Evolutionary conservation across 768 basidiomycete species (phyloP).

Genomic region (Kwoniella heveanensis): DNA sequence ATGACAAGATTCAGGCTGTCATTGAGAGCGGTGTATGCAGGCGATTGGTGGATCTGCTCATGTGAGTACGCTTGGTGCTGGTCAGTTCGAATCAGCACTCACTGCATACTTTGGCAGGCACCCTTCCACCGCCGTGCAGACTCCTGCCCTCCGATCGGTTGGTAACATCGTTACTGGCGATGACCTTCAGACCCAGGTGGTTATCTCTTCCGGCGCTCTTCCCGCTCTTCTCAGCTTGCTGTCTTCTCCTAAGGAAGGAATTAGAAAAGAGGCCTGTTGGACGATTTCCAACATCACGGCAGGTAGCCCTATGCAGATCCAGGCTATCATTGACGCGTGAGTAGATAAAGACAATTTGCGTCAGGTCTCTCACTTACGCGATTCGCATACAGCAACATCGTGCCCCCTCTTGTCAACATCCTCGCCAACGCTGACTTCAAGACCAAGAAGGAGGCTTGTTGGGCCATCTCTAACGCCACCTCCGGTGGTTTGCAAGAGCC

Average conservation of each 20-base stretch:
- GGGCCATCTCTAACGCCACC: constrained; percentile 99
- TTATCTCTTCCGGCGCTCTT: constrained; percentile 96
- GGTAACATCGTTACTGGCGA: constrained; percentile 99
- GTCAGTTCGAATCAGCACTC: constrained; percentile 14
- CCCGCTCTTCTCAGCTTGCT: constrained; percentile 89
- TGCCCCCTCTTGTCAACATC: constrained; percentile 97
- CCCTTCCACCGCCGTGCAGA: constrained; percentile 82
- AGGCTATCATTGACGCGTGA: constrained; percentile 95
- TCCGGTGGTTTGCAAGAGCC: constrained; percentile 97
- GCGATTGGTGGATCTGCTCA: constrained; percentile 92
- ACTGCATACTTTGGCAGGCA: constrained; percentile 49
- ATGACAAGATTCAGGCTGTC: constrained; percentile 99
- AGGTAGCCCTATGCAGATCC: constrained; percentile 94
- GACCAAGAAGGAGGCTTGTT: constrained; percentile 98
- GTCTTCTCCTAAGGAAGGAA: constrained; percentile 96
- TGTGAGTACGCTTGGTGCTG: constrained; percentile 58
- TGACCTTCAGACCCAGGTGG: constrained; percentile 97
- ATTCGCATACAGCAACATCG: constrained; percentile 61
- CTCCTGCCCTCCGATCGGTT: constrained; percentile 94
- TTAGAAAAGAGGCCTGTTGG: constrained; percentile 99
- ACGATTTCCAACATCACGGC: constrained; percentile 99
- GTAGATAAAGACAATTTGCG: constrained; percentile 18
- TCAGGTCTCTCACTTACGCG: constrained; percentile 7
- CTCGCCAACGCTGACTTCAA: constrained; percentile 98
- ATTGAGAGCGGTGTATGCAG: constrained; percentile 98